phyloP scores from a whole-genome alignment of 805 yeast species.

The Kodamaea kaohsiungensis region DNA sequence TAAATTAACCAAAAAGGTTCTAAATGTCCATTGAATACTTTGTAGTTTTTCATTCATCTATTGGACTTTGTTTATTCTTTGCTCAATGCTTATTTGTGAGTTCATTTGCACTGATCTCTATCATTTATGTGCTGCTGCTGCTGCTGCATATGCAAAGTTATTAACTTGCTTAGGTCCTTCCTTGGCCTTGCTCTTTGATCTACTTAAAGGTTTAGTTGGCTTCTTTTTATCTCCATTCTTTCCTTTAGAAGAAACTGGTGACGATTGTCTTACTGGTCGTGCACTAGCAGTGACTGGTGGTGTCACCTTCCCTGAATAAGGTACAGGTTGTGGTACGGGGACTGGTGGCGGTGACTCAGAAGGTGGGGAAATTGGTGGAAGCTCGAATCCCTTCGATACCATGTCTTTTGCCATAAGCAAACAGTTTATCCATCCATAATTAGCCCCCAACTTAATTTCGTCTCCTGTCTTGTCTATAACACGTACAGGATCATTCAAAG shows the following conservation, averaged over 20 bases:
- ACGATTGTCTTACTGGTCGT: not conserved
- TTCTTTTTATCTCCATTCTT: slow-evolving; percentile 3
- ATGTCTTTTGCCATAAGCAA: slow-evolving; percentile 65
- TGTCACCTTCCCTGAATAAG: not conserved
- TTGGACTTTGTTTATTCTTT: too few species aligned
- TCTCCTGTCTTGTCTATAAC: slow-evolving; percentile 28
- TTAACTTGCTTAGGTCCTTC: slow-evolving; percentile 14
- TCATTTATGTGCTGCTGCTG: slow-evolving; percentile 43
- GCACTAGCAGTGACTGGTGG: not conserved
- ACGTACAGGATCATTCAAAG: slow-evolving; percentile 22
- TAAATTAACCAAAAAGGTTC: too few species aligned
- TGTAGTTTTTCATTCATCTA: too few species aligned
- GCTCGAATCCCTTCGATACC: slow-evolving; percentile 13
- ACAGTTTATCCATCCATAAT: slow-evolving; percentile 69
- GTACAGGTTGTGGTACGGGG: not conserved
- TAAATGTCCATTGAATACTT: too few species aligned
- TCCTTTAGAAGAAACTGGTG: not conserved
- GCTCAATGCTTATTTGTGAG: not conserved
- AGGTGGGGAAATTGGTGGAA: not conserved
- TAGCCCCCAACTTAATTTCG: slow-evolving; percentile 44
- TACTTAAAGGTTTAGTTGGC: not conserved
- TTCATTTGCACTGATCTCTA: not conserved
- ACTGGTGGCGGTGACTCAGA: not conserved
- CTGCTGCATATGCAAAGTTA: slow-evolving; percentile 48
- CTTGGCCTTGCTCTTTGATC: slow-evolving; percentile 1